Base-by-base conservation (phyloP, 1,284 basidiomycete genomes). In the Malassezia globosa region DNA sequence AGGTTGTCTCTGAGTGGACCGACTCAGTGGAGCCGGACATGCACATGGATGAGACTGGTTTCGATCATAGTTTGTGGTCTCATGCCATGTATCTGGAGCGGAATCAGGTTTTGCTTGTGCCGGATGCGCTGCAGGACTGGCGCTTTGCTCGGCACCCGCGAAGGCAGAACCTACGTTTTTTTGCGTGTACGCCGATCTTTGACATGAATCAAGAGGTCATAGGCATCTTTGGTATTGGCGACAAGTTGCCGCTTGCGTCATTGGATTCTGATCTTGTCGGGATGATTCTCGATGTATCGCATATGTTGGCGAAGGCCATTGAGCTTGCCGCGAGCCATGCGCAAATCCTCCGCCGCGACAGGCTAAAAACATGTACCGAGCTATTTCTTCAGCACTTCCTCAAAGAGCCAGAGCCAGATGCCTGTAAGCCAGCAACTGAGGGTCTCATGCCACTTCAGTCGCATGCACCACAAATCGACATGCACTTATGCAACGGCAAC, bases 81-180 rank as follows among this genome's bases (percentile, higher is more conserved):
- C 42, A 44, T 16, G 19, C 42, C 1, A 23, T 44, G 5, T 37
- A 35, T 7, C 42, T 44, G 14, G 8, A n/a, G 16, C 18, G 22
- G 8, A 14, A 19, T 19, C 29, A 42, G 21, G 8, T 34, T 7
- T 19, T 42, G 16, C 16, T 29, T 7, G 25, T 46, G 1, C 43
- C 34, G 14, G 36, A 46, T 29, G 19, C 26, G 11, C 16, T 14
- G 11, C 7, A 29, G 18, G 43, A 46, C 18, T 46, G 43, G 43
- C 35, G 43, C 5, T 46, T 46, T n/a, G 5, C 24, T 2, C n/a
- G 16, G n/a, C 34, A 24, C 27, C 25, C 43, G 6, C 18, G 18
- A 7, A 35, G 36, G 3, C 16, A 37, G 16, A 23, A 22, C 7
- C 19, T 37, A 13, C 35, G 25, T 6, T 46, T 46, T n/a, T 37